Evolutionary conservation across 164 flowering plant species (phyloP), one percentile per base, ranked within the genome.

Genomic region (Echeveria elegans): DNA sequence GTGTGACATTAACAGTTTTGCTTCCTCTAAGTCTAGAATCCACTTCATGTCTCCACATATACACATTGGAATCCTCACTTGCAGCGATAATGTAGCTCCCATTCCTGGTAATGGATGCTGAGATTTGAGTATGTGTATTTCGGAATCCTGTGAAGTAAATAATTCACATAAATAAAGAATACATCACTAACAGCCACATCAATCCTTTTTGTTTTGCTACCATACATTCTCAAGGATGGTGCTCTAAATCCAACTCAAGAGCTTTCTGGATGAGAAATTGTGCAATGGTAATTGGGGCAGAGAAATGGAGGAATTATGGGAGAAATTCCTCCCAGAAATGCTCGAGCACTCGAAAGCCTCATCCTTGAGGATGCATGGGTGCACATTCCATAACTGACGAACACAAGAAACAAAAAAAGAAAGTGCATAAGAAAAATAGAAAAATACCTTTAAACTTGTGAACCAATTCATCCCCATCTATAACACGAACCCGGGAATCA

Each of bases 21-120:
- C 73, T 85, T 79, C 94, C 77, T 79, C 80, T 82, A 15, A 90
- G 86, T 58, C 88, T 81, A 56, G 86, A 82, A 66, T 83, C 85
- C 62, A 77, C 78, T 74, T 88, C 96, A 64, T 87, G 85, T 72
- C 82, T 92, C 99, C 99, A 95, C 30, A 89, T 76, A 72, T 87
- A 95, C 24, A 95, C 97, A 64, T 84, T 72, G 10, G 97, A 92
- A 80, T 92, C 97, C 77, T 95, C 99, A 70, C 99, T 95, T 12
- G 99, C 99, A 74, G 88, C 80, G 23, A 95, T 80, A 69, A 95
- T 87, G 66, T 86, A 84, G 78, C 79, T 92, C 40, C 99, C 97
- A 65, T 95, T 85, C 37, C 86, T 81, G 14, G 96, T 78, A 47
- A 87, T 63, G 37, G 93, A 82, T 60, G 96, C 96, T 16, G 97